phyloP scores from a whole-genome alignment of 371 early-diverging fungal species.

The Apophysomyces sp. region DNA sequence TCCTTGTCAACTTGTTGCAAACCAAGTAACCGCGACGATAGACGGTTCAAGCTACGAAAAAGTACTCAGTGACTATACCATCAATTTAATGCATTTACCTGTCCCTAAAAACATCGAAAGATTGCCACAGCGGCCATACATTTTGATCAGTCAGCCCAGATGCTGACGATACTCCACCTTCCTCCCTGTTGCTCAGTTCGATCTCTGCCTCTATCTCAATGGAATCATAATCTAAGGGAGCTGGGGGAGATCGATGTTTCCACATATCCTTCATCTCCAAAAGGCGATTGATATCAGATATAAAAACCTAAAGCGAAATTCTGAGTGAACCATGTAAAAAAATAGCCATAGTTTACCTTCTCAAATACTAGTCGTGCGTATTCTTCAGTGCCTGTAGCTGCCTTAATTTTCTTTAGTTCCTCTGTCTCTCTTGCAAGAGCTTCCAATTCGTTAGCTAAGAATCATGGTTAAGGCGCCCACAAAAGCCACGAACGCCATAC shows the following conservation, averaged over 20 bases:
- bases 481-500: constrained; percentile 29
- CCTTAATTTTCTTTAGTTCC: constrained; percentile 66
- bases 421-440: constrained; percentile 71
- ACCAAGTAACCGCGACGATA: constrained; percentile 42
- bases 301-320: constrained; percentile 51
- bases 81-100: constrained; percentile 33
- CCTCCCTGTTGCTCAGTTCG: constrained; percentile 5
- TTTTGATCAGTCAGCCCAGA: constrained; percentile 61
- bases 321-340: not conserved
- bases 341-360: constrained; percentile 56
- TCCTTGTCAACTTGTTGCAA: constrained; percentile 43
- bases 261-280: constrained; percentile 89
- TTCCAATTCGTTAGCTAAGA: constrained; percentile 70
- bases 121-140: constrained; percentile 64
- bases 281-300: constrained; percentile 77
- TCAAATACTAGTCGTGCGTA: constrained; percentile 78
- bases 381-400: constrained; percentile 56
- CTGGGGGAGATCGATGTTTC: constrained; percentile 75
- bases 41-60: constrained; percentile 31
- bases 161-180: not conserved
- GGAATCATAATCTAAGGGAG: constrained; percentile 58
- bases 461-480: not conserved
- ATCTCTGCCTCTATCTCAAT: constrained; percentile 19
- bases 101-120: constrained; percentile 51
- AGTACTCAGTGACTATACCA: not conserved